Evolutionary conservation across 1,139 yeast genomes (phyloP), one percentile per base, ranked within the genome.

Genomic region (Kazachstania sp.): DNA sequence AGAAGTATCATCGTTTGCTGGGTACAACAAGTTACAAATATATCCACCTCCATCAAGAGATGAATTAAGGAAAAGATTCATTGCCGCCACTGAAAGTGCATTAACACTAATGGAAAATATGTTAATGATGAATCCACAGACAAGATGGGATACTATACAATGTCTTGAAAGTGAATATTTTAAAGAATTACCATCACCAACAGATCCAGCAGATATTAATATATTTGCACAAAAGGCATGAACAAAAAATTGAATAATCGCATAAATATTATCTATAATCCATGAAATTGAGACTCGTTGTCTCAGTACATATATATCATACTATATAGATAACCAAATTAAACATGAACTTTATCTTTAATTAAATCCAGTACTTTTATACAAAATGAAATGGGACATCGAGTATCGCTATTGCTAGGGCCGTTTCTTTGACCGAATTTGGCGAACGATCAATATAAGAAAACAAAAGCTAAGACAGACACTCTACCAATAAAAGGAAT

Each of bases 81-180:
- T 87, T 49, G 97, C 97, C 0, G 97, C 97, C 2, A 84, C 95
- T 1, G 95, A 87, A 49, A 71, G 74, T 48, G 97, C 97, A 0
- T 68, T 92, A 48, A 88, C 86, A 56, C 68, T 90, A 50, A 73
- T 92, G 75, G 74, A 78, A 47, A 76, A 78, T 1, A 75, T 92
- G 85, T 75, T 94, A 6, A 77, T 74, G 42, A 72, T 90, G 71
- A 88, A 88, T 60, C 98, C 98, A 0, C 70, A 77, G 18, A 72
- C 78, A 53, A 73, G 98, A 55, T 77, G 84, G 67, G 74, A 75
- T 50, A 79, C 92, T 49, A 76, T 77, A 4, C 71, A 71, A 48
- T 92, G 95, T 8, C 69, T 92, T 43, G 60, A 74, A 49, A 80
- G 85, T 53, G 78, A 74, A 3, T 92, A 77, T 65, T 90, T 92